Evolutionary conservation across 2,329 filamentous ascomycete species (phyloP), one percentile per base, ranked within the genome.

Genomic region (Bipolaris bicolor): DNA sequence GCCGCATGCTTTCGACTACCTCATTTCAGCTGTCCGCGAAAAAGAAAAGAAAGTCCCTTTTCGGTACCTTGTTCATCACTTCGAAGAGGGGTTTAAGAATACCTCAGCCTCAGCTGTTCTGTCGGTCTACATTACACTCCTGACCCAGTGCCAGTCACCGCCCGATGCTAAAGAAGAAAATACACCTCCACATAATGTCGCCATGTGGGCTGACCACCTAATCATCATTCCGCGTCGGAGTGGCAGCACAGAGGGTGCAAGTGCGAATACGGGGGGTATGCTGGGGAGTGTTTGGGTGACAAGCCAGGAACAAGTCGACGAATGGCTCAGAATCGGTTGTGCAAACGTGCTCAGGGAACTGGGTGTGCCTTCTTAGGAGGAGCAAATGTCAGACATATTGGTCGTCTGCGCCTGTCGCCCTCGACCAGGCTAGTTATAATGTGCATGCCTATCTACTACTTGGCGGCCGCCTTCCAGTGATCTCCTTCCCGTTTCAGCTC

Each of bases 221-320:
- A 63, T 83, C n/a, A 77, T 83, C 2, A 75, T 83, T 22, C 82
- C 82, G 3, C 71, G 82, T 22, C 70, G 74, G 13, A 65, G 56
- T 3, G 76, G 70, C 0, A 73, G 68, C 0, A 69, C 76, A 15
- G 64, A 74, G 9, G 77, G 74, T 0, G 70, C 76, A 1, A 79
- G 76, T 39, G 78, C 78, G 1, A 83, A 83, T 61, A 74, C 80
- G 0, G 73, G 76, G 0, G 81, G 79, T 1, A 83, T 83, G 81
- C 50, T 83, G 48, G 82, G 82, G 0, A 75, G 77, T 49, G 65
- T 81, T 3, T 79, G 76, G 73, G 67, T 78, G 15, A 62, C 69
- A 1, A 72, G 69, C 3, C 60, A 76, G 15, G 68, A 70, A 1
- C 63, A 74, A 11, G 55, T 81, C 34, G 67, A 77, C 26, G 65